Evolutionary conservation across 768 basidiomycete genomes (phyloP).

Genomic region (Rhizopogon vinicolor): DNA sequence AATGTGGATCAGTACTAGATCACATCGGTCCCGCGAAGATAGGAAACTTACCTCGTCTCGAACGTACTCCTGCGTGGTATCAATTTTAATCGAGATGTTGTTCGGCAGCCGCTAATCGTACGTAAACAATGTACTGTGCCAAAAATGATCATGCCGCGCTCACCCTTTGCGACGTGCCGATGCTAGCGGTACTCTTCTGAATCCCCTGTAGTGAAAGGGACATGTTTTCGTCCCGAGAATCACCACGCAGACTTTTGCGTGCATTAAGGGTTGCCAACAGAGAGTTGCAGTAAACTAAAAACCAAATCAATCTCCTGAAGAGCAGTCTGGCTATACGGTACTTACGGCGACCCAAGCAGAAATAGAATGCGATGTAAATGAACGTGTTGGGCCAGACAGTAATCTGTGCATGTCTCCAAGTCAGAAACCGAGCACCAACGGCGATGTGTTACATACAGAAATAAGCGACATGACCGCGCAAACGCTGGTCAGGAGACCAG

Average conservation of each 20-base stretch:
- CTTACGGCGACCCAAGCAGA: constrained; percentile 54
- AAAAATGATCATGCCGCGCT: neutral
- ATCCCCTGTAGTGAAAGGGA: constrained; percentile 21
- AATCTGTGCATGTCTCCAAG: constrained; percentile 31
- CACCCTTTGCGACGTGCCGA: constrained; percentile 10
- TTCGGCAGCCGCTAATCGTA: constrained; percentile 24
- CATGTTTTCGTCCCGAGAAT: constrained; percentile 5
- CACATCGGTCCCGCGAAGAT: neutral
- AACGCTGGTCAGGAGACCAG: constrained; percentile 33
- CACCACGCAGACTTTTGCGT: constrained; percentile 38
- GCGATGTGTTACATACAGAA: constrained; percentile 27
- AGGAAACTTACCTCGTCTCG: constrained; percentile 31
- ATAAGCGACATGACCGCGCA: constrained; percentile 54
- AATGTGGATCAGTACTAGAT: neutral
- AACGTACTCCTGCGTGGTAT: constrained; percentile 51
- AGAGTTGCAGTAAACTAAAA: constrained; percentile 53
- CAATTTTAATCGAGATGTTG: constrained; percentile 61
- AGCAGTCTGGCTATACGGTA: neutral
- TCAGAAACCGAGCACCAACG: neutral
- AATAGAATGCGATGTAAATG: constrained; percentile 58
- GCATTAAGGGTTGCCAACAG: constrained; percentile 59
- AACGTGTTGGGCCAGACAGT: constrained; percentile 41
- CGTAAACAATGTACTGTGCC: neutral
- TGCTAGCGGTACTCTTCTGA: constrained; percentile 16
- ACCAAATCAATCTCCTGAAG: neutral